Percentiles rank a stretch among this genome's conserved stretches.
phyloP scores from a whole-genome alignment of 768 basidiomycete species.

The Lentinus brumalis region DNA sequence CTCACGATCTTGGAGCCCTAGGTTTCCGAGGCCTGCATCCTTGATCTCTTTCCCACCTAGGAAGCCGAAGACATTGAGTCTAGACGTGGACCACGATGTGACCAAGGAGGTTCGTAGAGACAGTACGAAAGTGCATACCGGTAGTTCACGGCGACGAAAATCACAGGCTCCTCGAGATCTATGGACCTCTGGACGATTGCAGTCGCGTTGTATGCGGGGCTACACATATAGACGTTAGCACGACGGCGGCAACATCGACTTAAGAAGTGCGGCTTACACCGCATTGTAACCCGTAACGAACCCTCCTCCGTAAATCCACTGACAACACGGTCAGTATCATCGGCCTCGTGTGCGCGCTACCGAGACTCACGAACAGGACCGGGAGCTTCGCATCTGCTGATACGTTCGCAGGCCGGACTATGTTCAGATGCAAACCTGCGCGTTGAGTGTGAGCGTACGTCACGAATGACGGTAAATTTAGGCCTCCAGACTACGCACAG shows the following conservation, averaged over 20 bases:
- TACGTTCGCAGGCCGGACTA: no score
- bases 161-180: constrained; percentile 44
- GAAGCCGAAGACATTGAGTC: constrained; percentile 38
- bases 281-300: no score
- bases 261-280: no score
- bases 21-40: constrained; percentile 41
- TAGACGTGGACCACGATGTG: neutral
- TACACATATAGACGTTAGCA: no score
- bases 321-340: no score
- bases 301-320: no score
- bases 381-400: no score
- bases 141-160: constrained; percentile 58
- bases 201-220: no score
- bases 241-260: no score
- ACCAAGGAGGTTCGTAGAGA: neutral
- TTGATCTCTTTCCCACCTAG: constrained; percentile 40
- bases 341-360: no score
- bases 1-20: constrained; percentile 49
- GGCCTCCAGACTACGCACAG: constrained; percentile 23
- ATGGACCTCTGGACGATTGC: constrained; percentile 37
- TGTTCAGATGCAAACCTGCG: neutral
- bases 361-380: no score
- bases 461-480: constrained; percentile 37
- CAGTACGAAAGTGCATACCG: constrained; percentile 10
- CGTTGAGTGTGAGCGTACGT: neutral